These are phyloP conservation scores for Tardiomyces blankii DNA, from an alignment of 1,139 yeast genomes.

Conservation along the genomic window DNA sequence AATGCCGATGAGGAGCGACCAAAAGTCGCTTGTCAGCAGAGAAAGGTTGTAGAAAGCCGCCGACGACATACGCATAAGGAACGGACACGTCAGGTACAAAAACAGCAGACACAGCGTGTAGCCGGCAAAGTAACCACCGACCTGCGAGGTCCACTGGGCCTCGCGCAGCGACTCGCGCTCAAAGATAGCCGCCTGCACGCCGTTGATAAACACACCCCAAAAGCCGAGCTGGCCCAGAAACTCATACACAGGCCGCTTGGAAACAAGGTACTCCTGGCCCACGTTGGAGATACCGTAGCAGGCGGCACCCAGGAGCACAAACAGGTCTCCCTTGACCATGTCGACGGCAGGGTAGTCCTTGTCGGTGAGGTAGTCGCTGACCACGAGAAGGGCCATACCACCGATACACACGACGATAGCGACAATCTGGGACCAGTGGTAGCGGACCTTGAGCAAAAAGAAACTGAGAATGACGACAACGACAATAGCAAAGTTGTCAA, in stretches of 20 bases:
- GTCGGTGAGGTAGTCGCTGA: conserved; percentile 30
- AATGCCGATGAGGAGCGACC: conserved; percentile 34
- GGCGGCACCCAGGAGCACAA: conserved; percentile 33
- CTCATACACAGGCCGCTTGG: conserved; percentile 34
- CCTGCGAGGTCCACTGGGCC: conserved; percentile 29
- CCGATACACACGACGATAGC: conserved; percentile 32
- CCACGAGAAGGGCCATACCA: conserved; percentile 33
- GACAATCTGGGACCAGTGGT: conserved; percentile 34
- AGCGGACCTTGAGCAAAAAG: conserved; percentile 30
- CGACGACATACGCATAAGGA: conserved; percentile 33
- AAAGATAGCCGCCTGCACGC: conserved; percentile 33
- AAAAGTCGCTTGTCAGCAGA: conserved; percentile 33
- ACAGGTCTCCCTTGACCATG: conserved; percentile 33
- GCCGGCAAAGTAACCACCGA: conserved; percentile 34
- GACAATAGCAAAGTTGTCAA: conserved; percentile 35
- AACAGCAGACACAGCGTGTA: conserved; percentile 29
- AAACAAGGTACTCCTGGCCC: conserved; percentile 32
- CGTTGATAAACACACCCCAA: conserved; percentile 31
- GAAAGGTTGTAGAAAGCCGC: conserved; percentile 36
- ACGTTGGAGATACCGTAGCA: conserved; percentile 35
- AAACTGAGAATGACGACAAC: conserved; percentile 33
- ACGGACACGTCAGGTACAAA: conserved; percentile 31
- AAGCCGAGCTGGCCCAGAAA: conserved; percentile 33
- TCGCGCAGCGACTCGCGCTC: conserved; percentile 27
- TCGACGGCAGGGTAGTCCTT: conserved; percentile 28